These are phyloP conservation scores for Daldinia sp. DNA, from an alignment of 2,329 filamentous ascomycete genomes.

Conservation along the genomic window DNA sequence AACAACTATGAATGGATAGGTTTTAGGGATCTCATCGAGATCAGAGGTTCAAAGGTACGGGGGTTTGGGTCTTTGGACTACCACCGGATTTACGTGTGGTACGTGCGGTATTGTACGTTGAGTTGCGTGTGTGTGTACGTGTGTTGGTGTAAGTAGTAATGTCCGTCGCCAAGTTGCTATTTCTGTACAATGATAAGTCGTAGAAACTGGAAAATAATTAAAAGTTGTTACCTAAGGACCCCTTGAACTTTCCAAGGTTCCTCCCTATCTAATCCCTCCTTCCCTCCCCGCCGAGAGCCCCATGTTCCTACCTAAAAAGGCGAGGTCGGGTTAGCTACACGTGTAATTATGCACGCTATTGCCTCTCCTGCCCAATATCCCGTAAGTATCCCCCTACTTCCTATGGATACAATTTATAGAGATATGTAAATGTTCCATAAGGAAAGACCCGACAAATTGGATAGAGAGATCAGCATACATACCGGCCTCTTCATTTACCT, in stretches of 20 bases:
- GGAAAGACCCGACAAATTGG: constrained; percentile 26
- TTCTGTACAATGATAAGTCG: constrained; percentile 24
- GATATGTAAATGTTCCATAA: background rate
- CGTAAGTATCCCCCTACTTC: constrained; percentile 2
- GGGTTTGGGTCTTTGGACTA: background rate
- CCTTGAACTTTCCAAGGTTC: constrained; percentile 16
- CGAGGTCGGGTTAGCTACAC: constrained; percentile 14
- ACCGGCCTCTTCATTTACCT: background rate
- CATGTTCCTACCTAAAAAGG: constrained; percentile 25
- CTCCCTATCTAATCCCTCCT: constrained; percentile 17
- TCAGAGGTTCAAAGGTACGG: constrained; percentile 5
- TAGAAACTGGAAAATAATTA: constrained; percentile 23
- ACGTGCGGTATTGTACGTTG: too few species aligned
- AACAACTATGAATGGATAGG: background rate
- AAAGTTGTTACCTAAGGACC: constrained; percentile 23
- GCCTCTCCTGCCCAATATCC: background rate
- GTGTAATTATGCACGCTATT: constrained; percentile 10
- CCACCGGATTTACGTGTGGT: too few species aligned
- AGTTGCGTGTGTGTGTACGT: background rate
- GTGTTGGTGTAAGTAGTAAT: constrained; percentile 20
- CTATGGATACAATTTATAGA: constrained; percentile 2
- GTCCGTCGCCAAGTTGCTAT: constrained; percentile 22
- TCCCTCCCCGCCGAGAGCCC: constrained; percentile 31
- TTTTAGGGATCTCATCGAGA: constrained; percentile 1
- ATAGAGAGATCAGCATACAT: constrained; percentile 15